Base-by-base conservation (phyloP, 2,329 filamentous ascomycete species). In the Parastagonospora avenae region DNA sequence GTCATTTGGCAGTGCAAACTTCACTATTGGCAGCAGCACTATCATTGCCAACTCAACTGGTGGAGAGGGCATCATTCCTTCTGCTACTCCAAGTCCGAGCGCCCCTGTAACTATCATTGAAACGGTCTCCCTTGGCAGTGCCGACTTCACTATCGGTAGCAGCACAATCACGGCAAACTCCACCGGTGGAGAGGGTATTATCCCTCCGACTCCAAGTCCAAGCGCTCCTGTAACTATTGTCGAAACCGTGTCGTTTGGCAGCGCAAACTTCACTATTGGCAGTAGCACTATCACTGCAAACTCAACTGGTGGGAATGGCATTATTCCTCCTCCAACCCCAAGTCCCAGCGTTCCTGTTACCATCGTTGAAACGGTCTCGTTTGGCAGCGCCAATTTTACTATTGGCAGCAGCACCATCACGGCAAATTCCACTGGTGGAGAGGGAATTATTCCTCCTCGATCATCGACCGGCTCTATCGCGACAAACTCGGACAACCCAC, bases 401-500 rank as follows among this genome's bases (percentile, higher is more conserved):
- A 10, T 51, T 27, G 28, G 14, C 12, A 43, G 37, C 28, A 32
- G 37, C 19, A 40, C 37, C 15, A n/a, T 27, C 8, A 54, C 42
- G 8, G 28, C 38, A 2, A 52, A 48, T 31, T 48, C 51, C 4
- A 59, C 57, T 12, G 55, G 56, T 9, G 49, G 52, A 6, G 31
- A 39, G 11, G 51, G 54, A 15, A 44, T 50, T n/a, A 42, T 43
- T 38, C 50, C 51, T 7, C 46, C 48, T 2, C 36, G 30, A 11
- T 47, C 16, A 28, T 44, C 35, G 33, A 29, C 35, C 8, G 28
- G 33, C 10, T 31, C 14, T 6, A 8, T 33, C 28, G 41, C n/a
- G 8, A 39, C 19, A 24, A 24, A 24, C 19, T 24, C 19, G 19
- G 19, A 24, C 19, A 24, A 24, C 19, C 19, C 19, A 24, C 19